Base-by-base conservation (phyloP, 768 basidiomycete species). In the Kwoniella sp. region DNA sequence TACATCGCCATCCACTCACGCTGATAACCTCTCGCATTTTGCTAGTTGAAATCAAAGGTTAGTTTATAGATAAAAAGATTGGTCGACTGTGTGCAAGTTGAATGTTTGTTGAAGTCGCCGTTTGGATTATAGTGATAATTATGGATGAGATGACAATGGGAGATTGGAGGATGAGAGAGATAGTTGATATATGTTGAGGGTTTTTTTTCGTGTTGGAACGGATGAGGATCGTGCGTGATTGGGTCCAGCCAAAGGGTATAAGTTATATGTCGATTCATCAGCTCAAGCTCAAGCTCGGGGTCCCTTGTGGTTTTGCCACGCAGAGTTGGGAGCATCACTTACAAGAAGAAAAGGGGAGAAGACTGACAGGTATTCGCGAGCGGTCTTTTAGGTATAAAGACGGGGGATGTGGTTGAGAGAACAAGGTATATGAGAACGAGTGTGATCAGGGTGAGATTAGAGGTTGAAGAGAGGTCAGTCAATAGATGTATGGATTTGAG, bases 11-110 rank as follows among this genome's bases (percentile, higher is more conserved):
- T 21, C 55, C 29, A 79, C 79, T 67, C 80, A 97, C 85, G 72
- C 92, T 95, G 85, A 96, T 95, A 82, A 97, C 93, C 89, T 82
- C 81, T 63, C 81, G 73, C 81, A 82, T 82, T n/a, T 52, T 67
- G 55, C 58, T 53, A 47, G 58, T 26, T 27, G 7, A n/a, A 46
- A 19, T 40, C 29, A 24, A 40, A 54, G 17, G 62, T 64, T 51
- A 58, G 37, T 36, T 53, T 49, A 49, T 46, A 21, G 44, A 24
- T 40, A 24, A 46, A 47, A 52, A 60, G 58, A 60, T 44, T 37
- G 50, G 48, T 51, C 48, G 58, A 52, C 57, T 58, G 48, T 46
- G 33, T n/a, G n/a, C n/a, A n/a, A n/a, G n/a, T n/a, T n/a, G n/a
- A n/a, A n/a, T n/a, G n/a, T n/a, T n/a, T 48, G 29, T 7, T 22